These are phyloP conservation scores for Coemansia sp. DNA, from an alignment of 192 early-diverging fungal species.

Conservation along the genomic window DNA sequence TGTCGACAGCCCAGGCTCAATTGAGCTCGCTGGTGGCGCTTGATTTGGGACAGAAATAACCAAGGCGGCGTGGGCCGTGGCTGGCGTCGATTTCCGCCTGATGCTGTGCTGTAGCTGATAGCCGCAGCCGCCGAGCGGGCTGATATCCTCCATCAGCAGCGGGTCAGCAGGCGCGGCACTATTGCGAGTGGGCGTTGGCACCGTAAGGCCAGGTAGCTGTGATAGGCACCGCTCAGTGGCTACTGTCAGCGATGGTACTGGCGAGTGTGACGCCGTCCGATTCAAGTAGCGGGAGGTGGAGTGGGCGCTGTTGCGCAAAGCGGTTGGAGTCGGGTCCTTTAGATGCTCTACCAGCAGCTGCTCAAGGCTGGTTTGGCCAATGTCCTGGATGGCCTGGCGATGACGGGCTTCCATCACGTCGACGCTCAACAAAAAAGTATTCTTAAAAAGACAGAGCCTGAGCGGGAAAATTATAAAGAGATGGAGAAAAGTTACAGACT, in stretches of 20 bases:
- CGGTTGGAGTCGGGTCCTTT: slow-evolving; percentile 32
- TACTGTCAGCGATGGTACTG: neutral
- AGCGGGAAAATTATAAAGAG: slow-evolving; percentile 1
- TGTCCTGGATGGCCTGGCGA: slow-evolving; percentile 13
- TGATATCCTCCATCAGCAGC: slow-evolving; percentile 32
- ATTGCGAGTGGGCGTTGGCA: neutral
- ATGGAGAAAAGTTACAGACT: neutral
- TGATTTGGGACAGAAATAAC: slow-evolving; percentile 1
- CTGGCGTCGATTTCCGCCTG: slow-evolving; percentile 1
- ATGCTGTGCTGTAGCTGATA: neutral
- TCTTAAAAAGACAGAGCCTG: slow-evolving; percentile 6
- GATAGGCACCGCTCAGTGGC: slow-evolving; percentile 12
- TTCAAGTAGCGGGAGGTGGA: neutral
- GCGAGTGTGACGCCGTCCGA: neutral
- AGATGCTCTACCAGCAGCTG: slow-evolving; percentile 24
- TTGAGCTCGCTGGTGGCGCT: neutral
- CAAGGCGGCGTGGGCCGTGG: neutral
- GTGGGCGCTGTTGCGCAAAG: slow-evolving; percentile 5
- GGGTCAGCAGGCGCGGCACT: slow-evolving; percentile 1
- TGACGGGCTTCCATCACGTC: slow-evolving; percentile 11
- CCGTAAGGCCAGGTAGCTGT: slow-evolving; percentile 1
- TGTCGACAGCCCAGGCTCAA: neutral
- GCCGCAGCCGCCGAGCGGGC: neutral
- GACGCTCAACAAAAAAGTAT: neutral
- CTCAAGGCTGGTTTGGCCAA: slow-evolving; percentile 33